A percentile compares a stretch with the other conserved stretches of the same genome.
Conservation (phyloP, 2,329 filamentous ascomycete species). For the Colletotrichum plurivorum region DNA sequence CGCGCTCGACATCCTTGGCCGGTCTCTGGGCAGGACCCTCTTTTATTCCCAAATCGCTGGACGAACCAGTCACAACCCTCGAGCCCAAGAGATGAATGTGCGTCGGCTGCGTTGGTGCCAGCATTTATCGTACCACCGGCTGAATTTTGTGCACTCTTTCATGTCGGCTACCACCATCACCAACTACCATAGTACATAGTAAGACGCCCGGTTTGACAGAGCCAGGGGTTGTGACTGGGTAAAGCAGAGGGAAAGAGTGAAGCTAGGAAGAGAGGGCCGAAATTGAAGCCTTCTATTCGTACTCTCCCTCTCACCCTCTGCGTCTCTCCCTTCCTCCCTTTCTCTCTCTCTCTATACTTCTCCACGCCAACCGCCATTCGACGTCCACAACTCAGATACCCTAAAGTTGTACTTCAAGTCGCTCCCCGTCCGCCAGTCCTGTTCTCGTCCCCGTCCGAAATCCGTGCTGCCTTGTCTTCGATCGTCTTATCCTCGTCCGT, state of each 20-base stretch:
- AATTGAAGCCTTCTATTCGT: neutral
- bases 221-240: neutral
- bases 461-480: constrained; percentile 6
- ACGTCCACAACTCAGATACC: too few relatives aligned
- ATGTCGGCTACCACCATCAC: constrained; percentile 10
- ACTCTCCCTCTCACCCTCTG: neutral
- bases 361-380: too few relatives aligned
- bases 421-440: neutral
- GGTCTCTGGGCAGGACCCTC: constrained; percentile 32
- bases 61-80: constrained; percentile 28
- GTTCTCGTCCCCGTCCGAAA: neutral
- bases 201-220: neutral
- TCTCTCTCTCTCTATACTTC: too few relatives aligned
- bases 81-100: constrained; percentile 26
- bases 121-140: constrained; percentile 38
- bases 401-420: too few relatives aligned
- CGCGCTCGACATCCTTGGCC: constrained; percentile 20
- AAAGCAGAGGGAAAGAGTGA: neutral
- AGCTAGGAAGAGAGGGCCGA: neutral
- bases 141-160: constrained; percentile 5
- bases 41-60: constrained; percentile 39
- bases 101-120: constrained; percentile 34
- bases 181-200: constrained; percentile 1
- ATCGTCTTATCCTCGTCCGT: neutral
- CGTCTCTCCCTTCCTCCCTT: neutral